A percentile compares a stretch with the other conserved stretches of the same genome.
Evolutionary conservation across 768 basidiomycete species (phyloP).

Genomic region (Xanthoconium purpureum): DNA sequence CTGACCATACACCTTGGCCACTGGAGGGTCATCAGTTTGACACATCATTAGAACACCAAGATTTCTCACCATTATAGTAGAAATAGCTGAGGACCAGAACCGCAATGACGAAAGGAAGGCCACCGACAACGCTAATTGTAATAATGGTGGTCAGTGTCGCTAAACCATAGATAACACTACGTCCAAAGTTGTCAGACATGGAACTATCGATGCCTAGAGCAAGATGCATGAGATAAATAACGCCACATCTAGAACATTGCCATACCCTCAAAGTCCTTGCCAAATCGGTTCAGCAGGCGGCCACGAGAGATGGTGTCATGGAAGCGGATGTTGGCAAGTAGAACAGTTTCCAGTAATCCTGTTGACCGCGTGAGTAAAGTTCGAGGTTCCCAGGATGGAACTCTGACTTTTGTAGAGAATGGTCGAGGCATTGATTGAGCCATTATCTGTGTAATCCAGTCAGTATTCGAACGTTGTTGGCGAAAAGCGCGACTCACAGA

Average conservation of each 20-base stretch:
- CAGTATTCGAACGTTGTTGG: not conserved
- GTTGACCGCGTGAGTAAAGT: conserved; percentile 11
- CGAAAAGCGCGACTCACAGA: conserved; percentile 49
- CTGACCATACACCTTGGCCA: conserved; percentile 65
- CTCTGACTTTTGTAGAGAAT: conserved; percentile 66
- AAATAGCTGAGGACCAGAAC: conserved; percentile 52
- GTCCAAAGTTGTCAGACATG: conserved; percentile 82
- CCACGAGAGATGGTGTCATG: conserved; percentile 91
- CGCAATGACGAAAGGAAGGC: conserved; percentile 66
- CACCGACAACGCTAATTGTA: conserved; percentile 77
- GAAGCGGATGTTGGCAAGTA: conserved; percentile 89
- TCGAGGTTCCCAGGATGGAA: not conserved
- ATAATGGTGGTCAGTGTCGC: conserved; percentile 68
- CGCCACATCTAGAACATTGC: not conserved
- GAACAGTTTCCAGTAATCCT: conserved; percentile 69
- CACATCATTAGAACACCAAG: not conserved
- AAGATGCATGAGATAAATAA: conserved; percentile 10
- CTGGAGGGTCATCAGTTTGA: conserved; percentile 19
- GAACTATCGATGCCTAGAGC: conserved; percentile 71
- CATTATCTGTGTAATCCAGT: conserved; percentile 45
- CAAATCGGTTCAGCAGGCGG: conserved; percentile 76
- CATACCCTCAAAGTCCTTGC: conserved; percentile 83
- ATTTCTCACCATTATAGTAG: conserved; percentile 65
- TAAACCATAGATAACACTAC: conserved; percentile 69
- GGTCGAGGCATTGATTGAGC: conserved; percentile 78